These are phyloP conservation scores for Diaporthe sp. DNA, from an alignment of 2,329 filamentous ascomycete genomes.

Conservation along the genomic window DNA sequence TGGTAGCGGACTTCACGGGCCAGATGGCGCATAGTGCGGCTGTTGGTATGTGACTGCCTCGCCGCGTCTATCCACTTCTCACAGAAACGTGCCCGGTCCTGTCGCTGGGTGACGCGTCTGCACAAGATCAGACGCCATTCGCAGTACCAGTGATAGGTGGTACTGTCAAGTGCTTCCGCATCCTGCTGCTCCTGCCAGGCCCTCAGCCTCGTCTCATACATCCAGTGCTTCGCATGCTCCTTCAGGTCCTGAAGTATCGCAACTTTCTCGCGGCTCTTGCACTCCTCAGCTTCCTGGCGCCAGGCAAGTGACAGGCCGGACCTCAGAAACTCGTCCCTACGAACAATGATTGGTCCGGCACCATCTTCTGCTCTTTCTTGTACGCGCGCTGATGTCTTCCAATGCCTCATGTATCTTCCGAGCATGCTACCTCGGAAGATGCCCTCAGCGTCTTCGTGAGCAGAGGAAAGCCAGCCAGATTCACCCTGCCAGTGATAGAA, in stretches of 20 bases:
- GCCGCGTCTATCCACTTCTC: constrained; percentile 36
- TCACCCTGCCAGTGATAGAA: constrained; percentile 44
- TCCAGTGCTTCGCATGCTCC: constrained; percentile 38
- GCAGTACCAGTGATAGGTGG: constrained; percentile 40
- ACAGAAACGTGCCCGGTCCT: constrained; percentile 37
- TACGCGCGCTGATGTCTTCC: constrained; percentile 34
- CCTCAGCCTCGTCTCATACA: constrained; percentile 37
- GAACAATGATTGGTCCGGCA: constrained; percentile 39
- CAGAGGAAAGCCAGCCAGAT: constrained; percentile 35
- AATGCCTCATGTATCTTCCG: constrained; percentile 36
- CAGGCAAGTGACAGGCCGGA: constrained; percentile 39
- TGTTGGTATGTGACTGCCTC: constrained; percentile 21
- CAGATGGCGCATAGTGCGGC: constrained; percentile 36
- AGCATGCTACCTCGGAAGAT: constrained; percentile 38
- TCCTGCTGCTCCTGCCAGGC: constrained; percentile 36
- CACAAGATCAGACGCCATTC: constrained; percentile 39
- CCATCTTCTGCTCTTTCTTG: constrained; percentile 39
- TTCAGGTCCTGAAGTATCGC: constrained; percentile 35
- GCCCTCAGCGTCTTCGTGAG: constrained; percentile 37
- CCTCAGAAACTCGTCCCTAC: constrained; percentile 41
- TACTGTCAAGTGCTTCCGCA: constrained; percentile 35
- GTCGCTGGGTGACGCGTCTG: constrained; percentile 36
- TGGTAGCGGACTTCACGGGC: constrained; percentile 40
- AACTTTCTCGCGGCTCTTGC: constrained; percentile 32
- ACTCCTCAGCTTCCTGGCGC: constrained; percentile 38